These are phyloP conservation scores for Nemania diffusa DNA, from an alignment of 2,329 filamentous ascomycete genomes.

Conservation along the genomic window DNA sequence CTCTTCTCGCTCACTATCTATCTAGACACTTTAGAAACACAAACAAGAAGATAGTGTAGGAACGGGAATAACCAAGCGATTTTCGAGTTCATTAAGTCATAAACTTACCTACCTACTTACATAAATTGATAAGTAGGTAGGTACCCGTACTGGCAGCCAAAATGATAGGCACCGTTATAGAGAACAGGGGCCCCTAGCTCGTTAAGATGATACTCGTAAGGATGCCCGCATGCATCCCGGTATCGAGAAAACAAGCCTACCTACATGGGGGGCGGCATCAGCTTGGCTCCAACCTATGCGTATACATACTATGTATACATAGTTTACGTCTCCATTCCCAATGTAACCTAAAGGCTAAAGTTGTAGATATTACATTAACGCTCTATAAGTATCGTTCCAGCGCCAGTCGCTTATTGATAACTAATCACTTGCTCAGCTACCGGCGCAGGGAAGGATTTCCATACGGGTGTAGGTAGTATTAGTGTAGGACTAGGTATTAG, in stretches of 20 bases:
- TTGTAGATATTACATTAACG: background rate
- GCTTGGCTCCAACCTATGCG: constrained; percentile 20
- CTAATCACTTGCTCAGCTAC: background rate
- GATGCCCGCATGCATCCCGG: constrained; percentile 11
- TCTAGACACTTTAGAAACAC: no score
- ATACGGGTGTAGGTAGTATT: background rate
- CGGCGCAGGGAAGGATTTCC: background rate
- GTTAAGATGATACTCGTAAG: background rate
- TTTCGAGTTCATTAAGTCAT: background rate
- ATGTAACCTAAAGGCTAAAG: constrained; percentile 23
- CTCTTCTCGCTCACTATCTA: background rate
- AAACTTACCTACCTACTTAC: background rate
- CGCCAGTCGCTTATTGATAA: background rate
- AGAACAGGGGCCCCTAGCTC: background rate
- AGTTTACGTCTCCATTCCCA: constrained; percentile 1
- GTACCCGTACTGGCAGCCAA: background rate
- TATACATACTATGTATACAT: background rate
- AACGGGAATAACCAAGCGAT: background rate
- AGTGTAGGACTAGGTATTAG: background rate
- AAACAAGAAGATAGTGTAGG: background rate
- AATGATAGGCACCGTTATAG: constrained; percentile 2
- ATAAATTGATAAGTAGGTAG: background rate
- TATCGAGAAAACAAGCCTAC: background rate
- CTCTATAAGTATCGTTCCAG: background rate
- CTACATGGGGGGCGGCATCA: constrained; percentile 12